Percentiles rank a stretch among this genome's conserved stretches.
Conservation (phyloP, 2,329 filamentous ascomycete species). For the Mycosphaerella sp. region DNA sequence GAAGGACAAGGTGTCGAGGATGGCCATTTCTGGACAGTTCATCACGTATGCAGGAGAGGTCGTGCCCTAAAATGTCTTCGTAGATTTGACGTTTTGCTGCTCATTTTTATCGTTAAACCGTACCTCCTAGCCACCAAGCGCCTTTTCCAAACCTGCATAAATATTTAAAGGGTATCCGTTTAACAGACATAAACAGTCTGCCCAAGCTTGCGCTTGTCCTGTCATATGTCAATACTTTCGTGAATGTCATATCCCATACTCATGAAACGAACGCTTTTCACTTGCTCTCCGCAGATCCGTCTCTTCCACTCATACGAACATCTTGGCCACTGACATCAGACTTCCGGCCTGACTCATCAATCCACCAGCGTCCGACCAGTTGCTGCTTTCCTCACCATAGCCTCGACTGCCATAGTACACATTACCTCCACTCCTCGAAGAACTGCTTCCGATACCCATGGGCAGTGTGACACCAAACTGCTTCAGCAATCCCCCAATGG, state of each 20-base stretch:
- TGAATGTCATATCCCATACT: constrained; percentile 3
- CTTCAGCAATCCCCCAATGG: constrained; percentile 67
- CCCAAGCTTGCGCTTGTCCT: constrained; percentile 9
- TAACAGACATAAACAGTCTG: not conserved
- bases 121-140: not conserved
- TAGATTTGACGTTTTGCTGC: not conserved
- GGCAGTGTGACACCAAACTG: constrained; percentile 76
- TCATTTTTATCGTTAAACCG: not conserved
- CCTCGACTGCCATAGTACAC: constrained; percentile 22
- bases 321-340: constrained; percentile 47
- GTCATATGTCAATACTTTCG: constrained; percentile 5
- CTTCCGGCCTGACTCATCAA: constrained; percentile 43
- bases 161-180: not conserved
- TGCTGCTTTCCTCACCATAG: constrained; percentile 35
- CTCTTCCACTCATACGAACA: constrained; percentile 41
- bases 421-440: constrained; percentile 19
- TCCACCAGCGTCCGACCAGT: constrained; percentile 26
- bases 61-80: too few species aligned
- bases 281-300: not conserved
- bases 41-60: too few species aligned
- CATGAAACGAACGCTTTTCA: not conserved
- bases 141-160: not conserved
- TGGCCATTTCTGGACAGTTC: too few species aligned
- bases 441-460: constrained; percentile 37
- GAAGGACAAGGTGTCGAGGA: too few species aligned